These are phyloP conservation scores for Debaryomyces coudertii DNA, from an alignment of 1,139 yeast species.

Conservation along the genomic window DNA sequence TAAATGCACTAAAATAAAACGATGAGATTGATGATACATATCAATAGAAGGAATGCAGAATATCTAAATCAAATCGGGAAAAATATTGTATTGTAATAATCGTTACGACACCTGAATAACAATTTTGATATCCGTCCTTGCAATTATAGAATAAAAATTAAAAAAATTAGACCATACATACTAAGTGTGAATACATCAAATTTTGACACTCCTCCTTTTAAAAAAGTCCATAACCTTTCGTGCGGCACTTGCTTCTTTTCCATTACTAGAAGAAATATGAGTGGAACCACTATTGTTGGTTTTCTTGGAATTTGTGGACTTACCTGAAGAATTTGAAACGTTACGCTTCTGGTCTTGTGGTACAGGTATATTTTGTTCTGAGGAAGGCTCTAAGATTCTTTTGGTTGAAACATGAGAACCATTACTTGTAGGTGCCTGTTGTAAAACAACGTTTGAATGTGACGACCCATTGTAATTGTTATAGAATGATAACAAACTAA, in stretches of 20 bases:
- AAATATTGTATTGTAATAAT: slow-evolving; percentile 1
- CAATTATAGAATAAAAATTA: background rate
- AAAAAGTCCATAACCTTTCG: slow-evolving; percentile 80
- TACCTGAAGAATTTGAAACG: slow-evolving; percentile 20
- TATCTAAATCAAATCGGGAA: background rate
- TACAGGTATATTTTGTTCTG: slow-evolving; percentile 29
- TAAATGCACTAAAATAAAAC: slow-evolving; percentile 5
- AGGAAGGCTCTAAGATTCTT: slow-evolving; percentile 47
- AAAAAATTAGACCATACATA: background rate
- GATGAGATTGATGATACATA: background rate
- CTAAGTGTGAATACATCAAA: slow-evolving; percentile 17
- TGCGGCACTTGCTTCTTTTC: slow-evolving; percentile 70
- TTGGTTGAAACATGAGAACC: slow-evolving; percentile 20
- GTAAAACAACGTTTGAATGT: slow-evolving; percentile 16
- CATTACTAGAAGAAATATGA: slow-evolving; percentile 26
- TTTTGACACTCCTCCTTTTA: slow-evolving; percentile 69
- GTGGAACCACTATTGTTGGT: slow-evolving; percentile 16
- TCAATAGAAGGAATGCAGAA: background rate
- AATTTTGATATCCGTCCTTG: background rate
- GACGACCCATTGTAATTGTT: slow-evolving; percentile 35
- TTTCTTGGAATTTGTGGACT: slow-evolving; percentile 19
- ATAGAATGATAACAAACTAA: slow-evolving; percentile 58
- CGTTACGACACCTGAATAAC: background rate
- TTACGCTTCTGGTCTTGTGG: slow-evolving; percentile 22
- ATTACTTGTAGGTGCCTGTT: slow-evolving; percentile 11